Evolutionary conservation across 208 protist genomes (phyloP).

Genomic region (Crithidia thermophila): DNA sequence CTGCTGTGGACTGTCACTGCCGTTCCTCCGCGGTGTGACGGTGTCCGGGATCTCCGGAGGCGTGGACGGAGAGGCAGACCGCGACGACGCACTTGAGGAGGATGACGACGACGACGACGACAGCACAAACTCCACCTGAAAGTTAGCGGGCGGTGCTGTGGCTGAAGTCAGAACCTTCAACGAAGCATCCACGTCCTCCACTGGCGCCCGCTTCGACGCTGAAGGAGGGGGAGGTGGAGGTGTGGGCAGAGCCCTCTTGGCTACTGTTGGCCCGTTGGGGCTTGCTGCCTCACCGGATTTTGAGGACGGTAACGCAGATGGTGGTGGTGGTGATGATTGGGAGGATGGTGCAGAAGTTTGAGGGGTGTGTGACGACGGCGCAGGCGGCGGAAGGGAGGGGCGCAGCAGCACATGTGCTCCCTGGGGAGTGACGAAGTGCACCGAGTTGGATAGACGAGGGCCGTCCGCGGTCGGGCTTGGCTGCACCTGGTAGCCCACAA

Average conservation of each 20-base stretch:
- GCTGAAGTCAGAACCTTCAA: slow-evolving; percentile 2
- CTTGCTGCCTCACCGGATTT: no score
- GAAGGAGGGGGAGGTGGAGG: background rate
- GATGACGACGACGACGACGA: slow-evolving; percentile 12
- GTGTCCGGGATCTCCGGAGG: background rate
- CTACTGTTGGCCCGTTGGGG: no score
- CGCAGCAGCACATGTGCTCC: slow-evolving; percentile 10
- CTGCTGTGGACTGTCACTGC: no score
- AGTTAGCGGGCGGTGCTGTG: slow-evolving; percentile 14
- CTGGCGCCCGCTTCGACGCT: background rate
- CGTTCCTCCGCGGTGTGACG: background rate
- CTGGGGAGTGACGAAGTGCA: slow-evolving; percentile 17
- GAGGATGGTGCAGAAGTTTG: background rate
- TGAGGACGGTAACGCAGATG: background rate
- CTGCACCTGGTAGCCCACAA: slow-evolving; percentile 27
- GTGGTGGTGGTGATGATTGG: background rate
- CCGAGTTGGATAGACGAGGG: no score
- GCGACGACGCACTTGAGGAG: background rate
- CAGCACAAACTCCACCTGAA: slow-evolving; percentile 27
- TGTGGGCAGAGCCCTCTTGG: background rate
- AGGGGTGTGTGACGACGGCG: background rate
- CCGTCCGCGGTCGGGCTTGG: no score
- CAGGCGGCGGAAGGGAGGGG: background rate
- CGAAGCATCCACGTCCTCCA: background rate
- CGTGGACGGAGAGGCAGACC: background rate